Evolutionary conservation across 176 grass and related monocot species (phyloP).

Genomic region (Oropetium thomaeum): DNA sequence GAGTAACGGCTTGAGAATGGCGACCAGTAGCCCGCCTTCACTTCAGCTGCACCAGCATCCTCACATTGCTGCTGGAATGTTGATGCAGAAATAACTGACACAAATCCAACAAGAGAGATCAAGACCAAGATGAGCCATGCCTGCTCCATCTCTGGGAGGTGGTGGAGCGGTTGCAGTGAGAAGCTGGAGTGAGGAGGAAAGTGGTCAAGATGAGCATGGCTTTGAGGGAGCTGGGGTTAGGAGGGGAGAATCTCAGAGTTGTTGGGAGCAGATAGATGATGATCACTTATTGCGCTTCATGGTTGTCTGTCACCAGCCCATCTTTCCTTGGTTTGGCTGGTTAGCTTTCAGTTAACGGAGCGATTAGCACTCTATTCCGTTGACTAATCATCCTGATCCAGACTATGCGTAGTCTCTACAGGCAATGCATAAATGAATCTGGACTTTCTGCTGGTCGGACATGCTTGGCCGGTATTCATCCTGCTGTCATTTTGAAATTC

Average conservation of each 20-base stretch:
- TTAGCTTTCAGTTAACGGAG: background rate
- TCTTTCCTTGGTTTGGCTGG: background rate
- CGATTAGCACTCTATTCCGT: background rate
- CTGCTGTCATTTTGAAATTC: constrained; percentile 10
- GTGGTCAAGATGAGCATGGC: constrained; percentile 33
- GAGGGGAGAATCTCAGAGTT: constrained; percentile 37
- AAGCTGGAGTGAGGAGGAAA: constrained; percentile 15
- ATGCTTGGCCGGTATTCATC: constrained; percentile 17
- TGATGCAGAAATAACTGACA: background rate
- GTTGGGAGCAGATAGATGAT: constrained; percentile 26
- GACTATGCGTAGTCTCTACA: background rate
- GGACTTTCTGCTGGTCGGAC: constrained; percentile 6
- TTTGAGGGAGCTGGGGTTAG: background rate
- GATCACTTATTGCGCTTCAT: constrained; percentile 10
- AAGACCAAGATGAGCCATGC: constrained; percentile 15
- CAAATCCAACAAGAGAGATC: constrained; percentile 15
- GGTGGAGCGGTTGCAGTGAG: constrained; percentile 3
- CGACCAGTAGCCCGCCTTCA: constrained; percentile 70
- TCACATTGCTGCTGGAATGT: background rate
- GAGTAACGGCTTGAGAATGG: constrained; percentile 44
- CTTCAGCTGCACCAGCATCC: constrained; percentile 8
- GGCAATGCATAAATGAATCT: constrained; percentile 5
- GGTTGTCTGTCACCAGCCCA: constrained; percentile 1
- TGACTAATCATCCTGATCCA: background rate
- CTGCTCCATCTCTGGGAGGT: constrained; percentile 14